phyloP scores from a whole-genome alignment of 257 asterid genomes.

The Solanum gandarillasii region DNA sequence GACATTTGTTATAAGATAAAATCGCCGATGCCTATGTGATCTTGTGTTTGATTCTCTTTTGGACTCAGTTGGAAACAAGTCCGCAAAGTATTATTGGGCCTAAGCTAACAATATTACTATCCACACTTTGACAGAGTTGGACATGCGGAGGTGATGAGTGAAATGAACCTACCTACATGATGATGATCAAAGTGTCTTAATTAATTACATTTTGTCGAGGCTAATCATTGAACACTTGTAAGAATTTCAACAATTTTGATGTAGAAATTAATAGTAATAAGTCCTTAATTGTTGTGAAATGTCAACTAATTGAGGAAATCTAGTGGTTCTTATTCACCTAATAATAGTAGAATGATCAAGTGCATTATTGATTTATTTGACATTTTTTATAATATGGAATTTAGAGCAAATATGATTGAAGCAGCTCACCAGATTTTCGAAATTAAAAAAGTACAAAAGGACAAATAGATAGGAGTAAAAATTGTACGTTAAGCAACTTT shows the following conservation, averaged over 20 bases:
- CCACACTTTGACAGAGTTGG: not conserved
- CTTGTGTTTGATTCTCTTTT: not conserved
- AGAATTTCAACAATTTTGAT: not conserved
- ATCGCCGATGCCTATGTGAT: not conserved
- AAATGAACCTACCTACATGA: not conserved
- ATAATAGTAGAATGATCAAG: not conserved
- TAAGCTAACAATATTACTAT: not conserved
- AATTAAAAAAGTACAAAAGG: not conserved
- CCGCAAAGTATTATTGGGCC: not conserved
- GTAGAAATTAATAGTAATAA: not conserved
- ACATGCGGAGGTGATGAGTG: not conserved
- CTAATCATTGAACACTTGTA: not conserved
- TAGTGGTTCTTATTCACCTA: not conserved
- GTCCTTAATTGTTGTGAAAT: not conserved
- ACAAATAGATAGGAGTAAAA: not conserved
- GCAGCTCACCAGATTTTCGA: constrained; percentile 7
- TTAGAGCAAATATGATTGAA: constrained; percentile 4
- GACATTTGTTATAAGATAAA: not conserved
- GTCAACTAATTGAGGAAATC: not conserved
- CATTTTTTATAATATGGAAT: not conserved
- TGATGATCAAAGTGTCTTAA: too few relatives aligned
- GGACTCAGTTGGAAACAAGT: not conserved
- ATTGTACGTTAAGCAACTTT: too few relatives aligned
- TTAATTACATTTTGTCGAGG: not conserved
- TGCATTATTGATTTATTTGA: too few relatives aligned